These are phyloP conservation scores for Sisymbrium altissimum DNA, from an alignment of 345 rosid genomes.

Conservation along the genomic window DNA sequence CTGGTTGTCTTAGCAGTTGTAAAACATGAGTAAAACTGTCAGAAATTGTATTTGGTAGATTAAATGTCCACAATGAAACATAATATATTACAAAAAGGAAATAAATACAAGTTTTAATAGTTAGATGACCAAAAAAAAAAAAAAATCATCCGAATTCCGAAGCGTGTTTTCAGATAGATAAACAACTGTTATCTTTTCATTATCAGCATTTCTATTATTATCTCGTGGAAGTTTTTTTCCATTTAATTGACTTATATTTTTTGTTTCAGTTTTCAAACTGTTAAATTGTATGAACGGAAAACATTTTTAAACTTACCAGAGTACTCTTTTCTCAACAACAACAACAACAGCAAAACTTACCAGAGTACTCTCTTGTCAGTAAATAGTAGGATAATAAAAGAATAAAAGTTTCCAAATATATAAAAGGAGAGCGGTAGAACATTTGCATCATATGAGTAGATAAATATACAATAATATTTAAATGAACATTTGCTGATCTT, in stretches of 20 bases:
- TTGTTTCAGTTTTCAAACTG: not conserved
- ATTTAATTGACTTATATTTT: not conserved
- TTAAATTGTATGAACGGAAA: not conserved
- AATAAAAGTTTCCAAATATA: not conserved
- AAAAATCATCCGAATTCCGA: too few species aligned
- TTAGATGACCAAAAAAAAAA: not conserved
- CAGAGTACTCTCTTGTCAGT: not conserved
- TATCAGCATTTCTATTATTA: not conserved
- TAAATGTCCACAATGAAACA: not conserved
- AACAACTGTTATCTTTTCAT: not conserved
- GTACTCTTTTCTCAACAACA: too few species aligned
- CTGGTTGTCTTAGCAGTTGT: not conserved
- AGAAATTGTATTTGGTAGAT: not conserved
- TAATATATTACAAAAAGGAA: not conserved
- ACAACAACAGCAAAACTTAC: not conserved
- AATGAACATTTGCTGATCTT: constrained; percentile 22
- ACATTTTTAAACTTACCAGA: not conserved
- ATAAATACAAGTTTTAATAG: not conserved
- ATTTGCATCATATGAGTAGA: constrained; percentile 1
- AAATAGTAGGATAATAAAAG: not conserved
- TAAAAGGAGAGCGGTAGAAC: not conserved
- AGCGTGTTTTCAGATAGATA: not conserved
- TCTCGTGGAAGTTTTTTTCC: not conserved
- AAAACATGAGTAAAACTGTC: not conserved
- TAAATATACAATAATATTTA: not conserved